phyloP scores from a whole-genome alignment of 2,329 filamentous ascomycete genomes.

The Pseudogymnoascus sp. region DNA sequence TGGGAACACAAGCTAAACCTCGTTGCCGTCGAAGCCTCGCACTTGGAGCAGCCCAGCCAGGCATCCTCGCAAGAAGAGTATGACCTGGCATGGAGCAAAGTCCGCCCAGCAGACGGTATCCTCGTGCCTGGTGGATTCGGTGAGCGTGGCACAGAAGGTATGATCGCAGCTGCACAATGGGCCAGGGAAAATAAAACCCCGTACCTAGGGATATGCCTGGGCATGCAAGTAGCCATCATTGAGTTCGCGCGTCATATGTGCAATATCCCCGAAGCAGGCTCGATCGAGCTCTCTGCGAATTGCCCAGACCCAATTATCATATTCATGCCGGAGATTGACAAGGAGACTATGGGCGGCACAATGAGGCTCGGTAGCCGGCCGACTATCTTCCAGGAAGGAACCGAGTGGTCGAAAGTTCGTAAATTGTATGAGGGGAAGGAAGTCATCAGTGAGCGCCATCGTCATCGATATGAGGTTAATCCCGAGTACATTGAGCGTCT shows the following conservation, averaged over 20 bases:
- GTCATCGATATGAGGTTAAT: constrained; percentile 88
- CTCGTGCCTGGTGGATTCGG: constrained; percentile 59
- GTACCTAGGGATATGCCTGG: constrained; percentile 83
- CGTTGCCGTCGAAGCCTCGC: constrained; percentile 75
- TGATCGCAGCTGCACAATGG: constrained; percentile 82
- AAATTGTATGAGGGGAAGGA: constrained; percentile 59
- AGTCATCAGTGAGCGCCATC: constrained; percentile 66
- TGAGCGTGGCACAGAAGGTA: constrained; percentile 73
- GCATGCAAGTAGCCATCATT: constrained; percentile 88
- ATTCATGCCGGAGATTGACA: constrained; percentile 85
- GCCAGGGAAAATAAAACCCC: constrained; percentile 73
- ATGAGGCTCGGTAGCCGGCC: constrained; percentile 76
- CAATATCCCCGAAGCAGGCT: constrained; percentile 39
- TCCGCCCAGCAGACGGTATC: constrained; percentile 60
- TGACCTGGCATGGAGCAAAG: constrained; percentile 77
- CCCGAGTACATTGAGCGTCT: constrained; percentile 65
- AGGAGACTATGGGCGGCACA: constrained; percentile 71
- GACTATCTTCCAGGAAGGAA: constrained; percentile 66
- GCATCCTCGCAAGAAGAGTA: constrained; percentile 61
- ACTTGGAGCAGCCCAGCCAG: constrained; percentile 64
- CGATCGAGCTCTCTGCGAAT: constrained; percentile 19
- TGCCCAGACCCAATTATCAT: constrained; percentile 50
- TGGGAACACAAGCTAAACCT: constrained; percentile 73
- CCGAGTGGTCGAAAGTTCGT: constrained; percentile 71
- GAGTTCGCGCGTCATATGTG: constrained; percentile 76